Percentiles rank a stretch among this genome's conserved stretches.
These are phyloP conservation scores for Suillus brevipes DNA, from an alignment of 768 basidiomycete species.

Conservation along the genomic window DNA sequence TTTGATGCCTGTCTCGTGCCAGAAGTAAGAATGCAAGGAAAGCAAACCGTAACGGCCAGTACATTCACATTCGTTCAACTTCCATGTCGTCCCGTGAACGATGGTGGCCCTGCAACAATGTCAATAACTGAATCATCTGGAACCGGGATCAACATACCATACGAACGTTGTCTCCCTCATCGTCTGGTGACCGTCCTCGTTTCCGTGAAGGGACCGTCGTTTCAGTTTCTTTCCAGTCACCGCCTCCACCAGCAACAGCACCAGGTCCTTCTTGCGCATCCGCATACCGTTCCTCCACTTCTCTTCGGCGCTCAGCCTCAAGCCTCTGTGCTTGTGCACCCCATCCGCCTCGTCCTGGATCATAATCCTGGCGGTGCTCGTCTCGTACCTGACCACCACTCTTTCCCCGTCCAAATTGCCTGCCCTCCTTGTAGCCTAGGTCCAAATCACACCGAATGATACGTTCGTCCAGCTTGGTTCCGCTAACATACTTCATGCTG, in stretches of 20 bases:
- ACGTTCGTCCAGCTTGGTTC: conserved; percentile 98
- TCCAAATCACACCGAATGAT: conserved; percentile 98
- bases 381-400: conserved; percentile 96
- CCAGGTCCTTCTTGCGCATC: conserved; percentile 80
- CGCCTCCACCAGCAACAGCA: conserved; percentile 81
- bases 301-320: conserved; percentile 74
- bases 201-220: conserved; percentile 50
- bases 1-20: conserved; percentile 10
- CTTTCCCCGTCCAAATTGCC: conserved; percentile 97
- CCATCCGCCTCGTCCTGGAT: conserved; percentile 94
- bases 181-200: conserved; percentile 75
- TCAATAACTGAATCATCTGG: conserved; percentile 10
- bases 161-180: conserved; percentile 63
- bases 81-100: conserved; percentile 67
- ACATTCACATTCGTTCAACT: conserved; percentile 64
- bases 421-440: conserved; percentile 92
- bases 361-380: conserved; percentile 96
- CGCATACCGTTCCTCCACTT: conserved; percentile 84
- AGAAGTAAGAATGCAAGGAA: conserved; percentile 11
- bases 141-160: conserved; percentile 42
- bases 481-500: conserved; percentile 90
- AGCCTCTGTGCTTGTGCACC: conserved; percentile 80
- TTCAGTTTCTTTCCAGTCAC: conserved; percentile 78
- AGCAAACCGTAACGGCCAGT: conserved; percentile 28
- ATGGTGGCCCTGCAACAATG: conserved; percentile 48